A percentile compares a stretch with the other conserved stretches of the same genome.
These are phyloP conservation scores for Golubevia pallescens DNA, from an alignment of 1,284 basidiomycete species.

Conservation along the genomic window DNA sequence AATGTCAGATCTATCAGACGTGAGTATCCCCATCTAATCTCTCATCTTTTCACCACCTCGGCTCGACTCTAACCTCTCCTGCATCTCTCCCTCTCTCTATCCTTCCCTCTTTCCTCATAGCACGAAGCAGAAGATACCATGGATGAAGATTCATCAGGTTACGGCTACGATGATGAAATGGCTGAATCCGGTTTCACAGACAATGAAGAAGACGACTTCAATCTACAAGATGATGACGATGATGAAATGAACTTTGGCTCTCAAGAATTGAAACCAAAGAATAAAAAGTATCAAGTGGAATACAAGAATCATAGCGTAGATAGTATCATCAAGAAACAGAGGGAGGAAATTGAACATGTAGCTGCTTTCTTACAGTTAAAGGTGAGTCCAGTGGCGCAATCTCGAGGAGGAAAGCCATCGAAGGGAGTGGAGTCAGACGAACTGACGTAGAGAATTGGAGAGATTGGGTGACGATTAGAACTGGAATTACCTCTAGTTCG, in stretches of 20 bases:
- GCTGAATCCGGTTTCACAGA: slow-evolving; percentile 27
- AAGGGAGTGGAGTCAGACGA: too few species aligned
- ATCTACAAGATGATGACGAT: slow-evolving; percentile 16
- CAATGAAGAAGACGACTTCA: slow-evolving; percentile 24
- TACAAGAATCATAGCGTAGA: slow-evolving; percentile 38
- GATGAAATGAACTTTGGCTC: slow-evolving; percentile 19
- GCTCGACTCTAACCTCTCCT: slow-evolving; percentile 1
- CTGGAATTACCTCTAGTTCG: too few species aligned
- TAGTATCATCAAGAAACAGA: slow-evolving; percentile 41
- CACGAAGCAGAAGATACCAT: slow-evolving; percentile 35
- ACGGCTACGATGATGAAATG: slow-evolving; percentile 9
- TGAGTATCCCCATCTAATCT: not conserved
- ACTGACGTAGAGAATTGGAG: too few species aligned
- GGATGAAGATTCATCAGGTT: slow-evolving; percentile 43
- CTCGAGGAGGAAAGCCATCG: too few species aligned
- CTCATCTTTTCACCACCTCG: slow-evolving; percentile 1
- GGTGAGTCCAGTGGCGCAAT: too few species aligned
- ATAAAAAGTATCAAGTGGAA: slow-evolving; percentile 52
- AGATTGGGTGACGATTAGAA: too few species aligned
- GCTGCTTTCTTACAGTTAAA: slow-evolving; percentile 57
- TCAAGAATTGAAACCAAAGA: slow-evolving; percentile 22
- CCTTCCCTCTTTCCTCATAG: slow-evolving; percentile 11
- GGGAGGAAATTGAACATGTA: slow-evolving; percentile 54
- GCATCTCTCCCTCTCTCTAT: slow-evolving; percentile 2
- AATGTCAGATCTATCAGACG: not conserved